phyloP scores from a whole-genome alignment of 2,329 filamentous ascomycete genomes.

The Aotearoamyces nothofagi region DNA sequence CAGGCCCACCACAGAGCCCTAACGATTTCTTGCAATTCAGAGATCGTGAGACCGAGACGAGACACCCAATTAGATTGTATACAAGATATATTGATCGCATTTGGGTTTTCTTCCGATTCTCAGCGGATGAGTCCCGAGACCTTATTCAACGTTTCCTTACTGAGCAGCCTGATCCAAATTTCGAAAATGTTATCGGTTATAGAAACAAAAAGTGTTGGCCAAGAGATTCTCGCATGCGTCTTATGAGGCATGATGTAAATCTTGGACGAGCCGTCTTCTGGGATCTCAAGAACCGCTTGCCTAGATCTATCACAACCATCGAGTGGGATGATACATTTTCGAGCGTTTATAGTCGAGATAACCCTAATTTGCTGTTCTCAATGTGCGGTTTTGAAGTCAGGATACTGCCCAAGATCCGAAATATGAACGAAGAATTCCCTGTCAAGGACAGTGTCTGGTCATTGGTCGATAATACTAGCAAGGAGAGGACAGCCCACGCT shows the following conservation, averaged over 20 bases:
- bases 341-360: slow-evolving; percentile 95
- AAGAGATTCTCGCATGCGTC: slow-evolving; percentile 87
- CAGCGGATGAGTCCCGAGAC: slow-evolving; percentile 84
- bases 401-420: slow-evolving; percentile 87
- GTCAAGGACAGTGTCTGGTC: slow-evolving; percentile 99
- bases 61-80: slow-evolving; percentile 94
- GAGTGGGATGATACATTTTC: slow-evolving; percentile 99
- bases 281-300: slow-evolving; percentile 94
- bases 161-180: slow-evolving; percentile 96
- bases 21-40: slow-evolving; percentile 98
- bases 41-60: slow-evolving; percentile 79
- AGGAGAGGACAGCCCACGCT: slow-evolving; percentile 92
- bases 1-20: slow-evolving; percentile 79
- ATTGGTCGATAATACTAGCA: slow-evolving; percentile 87
- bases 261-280: slow-evolving; percentile 95
- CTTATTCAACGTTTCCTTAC: slow-evolving; percentile 96
- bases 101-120: slow-evolving; percentile 94
- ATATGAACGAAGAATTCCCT: slow-evolving; percentile 90
- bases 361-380: slow-evolving; percentile 90
- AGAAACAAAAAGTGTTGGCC: slow-evolving; percentile 99
- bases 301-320: slow-evolving; percentile 88
- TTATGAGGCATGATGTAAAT: slow-evolving; percentile 98
- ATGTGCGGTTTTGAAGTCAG: slow-evolving; percentile 98
- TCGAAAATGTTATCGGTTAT: slow-evolving; percentile 98
- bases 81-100: slow-evolving; percentile 96